These are phyloP conservation scores for Claviceps humidiphila DNA, from an alignment of 2,329 filamentous ascomycete species.

Conservation along the genomic window DNA sequence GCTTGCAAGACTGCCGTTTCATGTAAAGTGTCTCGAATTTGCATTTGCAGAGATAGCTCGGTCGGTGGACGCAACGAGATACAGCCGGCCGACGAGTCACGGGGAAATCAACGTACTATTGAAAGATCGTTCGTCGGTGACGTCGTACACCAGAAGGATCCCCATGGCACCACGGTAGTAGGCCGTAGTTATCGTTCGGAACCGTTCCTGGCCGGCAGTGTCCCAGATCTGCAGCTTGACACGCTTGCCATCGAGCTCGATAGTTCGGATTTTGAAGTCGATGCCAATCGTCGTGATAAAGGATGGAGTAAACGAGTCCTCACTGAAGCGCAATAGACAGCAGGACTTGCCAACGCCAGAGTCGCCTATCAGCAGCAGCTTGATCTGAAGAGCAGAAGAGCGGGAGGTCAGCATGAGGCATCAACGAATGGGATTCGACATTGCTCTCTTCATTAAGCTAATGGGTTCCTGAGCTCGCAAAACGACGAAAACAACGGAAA, in stretches of 20 bases:
- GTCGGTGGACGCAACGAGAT: not conserved
- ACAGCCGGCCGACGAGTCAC: not conserved
- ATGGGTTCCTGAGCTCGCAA: not conserved
- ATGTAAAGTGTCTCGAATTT: not conserved
- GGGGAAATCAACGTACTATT: conserved; percentile 53
- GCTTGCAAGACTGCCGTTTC: not conserved
- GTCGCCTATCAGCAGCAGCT: conserved; percentile 91
- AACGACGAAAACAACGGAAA: not conserved
- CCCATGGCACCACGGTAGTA: conserved; percentile 99
- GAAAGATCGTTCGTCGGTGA: conserved; percentile 91
- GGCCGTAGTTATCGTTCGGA: conserved; percentile 95
- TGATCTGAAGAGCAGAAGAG: conserved; percentile 51
- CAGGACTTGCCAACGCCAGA: conserved; percentile 95
- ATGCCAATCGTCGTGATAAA: conserved; percentile 99
- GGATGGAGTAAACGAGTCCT: conserved; percentile 92
- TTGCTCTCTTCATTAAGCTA: not conserved
- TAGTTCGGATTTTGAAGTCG: conserved; percentile 99
- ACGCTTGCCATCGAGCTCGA: conserved; percentile 95
- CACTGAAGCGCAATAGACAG: conserved; percentile 90
- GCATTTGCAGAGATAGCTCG: not conserved
- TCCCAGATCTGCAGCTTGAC: conserved; percentile 99
- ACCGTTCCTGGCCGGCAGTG: conserved; percentile 93
- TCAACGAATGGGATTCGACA: not conserved
- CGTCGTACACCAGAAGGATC: conserved; percentile 93
- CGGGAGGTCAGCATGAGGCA: conserved; percentile 3